Evolutionary conservation across 2,329 filamentous ascomycete species (phyloP), one percentile per base, ranked within the genome.

Genomic region (Sphaerostilbella broomeana): DNA sequence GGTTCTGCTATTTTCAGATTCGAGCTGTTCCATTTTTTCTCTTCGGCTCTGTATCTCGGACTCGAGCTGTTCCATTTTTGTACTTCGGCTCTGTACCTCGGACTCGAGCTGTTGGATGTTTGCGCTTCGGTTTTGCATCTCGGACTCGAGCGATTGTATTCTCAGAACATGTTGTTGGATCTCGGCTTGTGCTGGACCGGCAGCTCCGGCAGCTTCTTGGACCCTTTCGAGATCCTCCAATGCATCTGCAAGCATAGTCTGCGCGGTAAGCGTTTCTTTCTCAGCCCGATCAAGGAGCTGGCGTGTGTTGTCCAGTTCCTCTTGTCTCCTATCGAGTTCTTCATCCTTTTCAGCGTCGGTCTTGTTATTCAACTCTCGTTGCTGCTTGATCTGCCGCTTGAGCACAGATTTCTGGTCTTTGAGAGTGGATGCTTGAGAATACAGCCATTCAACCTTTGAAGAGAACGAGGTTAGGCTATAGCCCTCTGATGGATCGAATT

Each of bases 351-450:
- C 73, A 15, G 76, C 70, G 49, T 94, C 87, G 1, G 86, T 88
- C 55, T 89, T 89, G 65, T 74, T 88, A 63, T 94, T 94, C 42
- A 95, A 74, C 55, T 94, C 87, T 43, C 89, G 84, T 63, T 97
- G 90, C 58, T 97, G 89, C 64, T 94, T 90, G 54, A 95, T 90
- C 59, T 97, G 89, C 29, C 88, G 79, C 54, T 90, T 84, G 7
- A 97, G 72, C 16, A 95, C 89, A 34, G 79, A 78, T 58, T 95
- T 94, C 57, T 97, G 89, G 51, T 95, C 86, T 46, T 86, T 81
- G 24, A 95, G 68, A 15, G 77, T 77, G 13, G 81, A 83, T n/a
- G 86, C 77, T 43, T 86, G 84, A 27, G 73, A 71, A 55, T 88
- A 86, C 4, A 95, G 67, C 64, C 79, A 84, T 52, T 88, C 82